phyloP scores from a whole-genome alignment of 768 basidiomycete species.

The Sporobolomyces phaffii region DNA sequence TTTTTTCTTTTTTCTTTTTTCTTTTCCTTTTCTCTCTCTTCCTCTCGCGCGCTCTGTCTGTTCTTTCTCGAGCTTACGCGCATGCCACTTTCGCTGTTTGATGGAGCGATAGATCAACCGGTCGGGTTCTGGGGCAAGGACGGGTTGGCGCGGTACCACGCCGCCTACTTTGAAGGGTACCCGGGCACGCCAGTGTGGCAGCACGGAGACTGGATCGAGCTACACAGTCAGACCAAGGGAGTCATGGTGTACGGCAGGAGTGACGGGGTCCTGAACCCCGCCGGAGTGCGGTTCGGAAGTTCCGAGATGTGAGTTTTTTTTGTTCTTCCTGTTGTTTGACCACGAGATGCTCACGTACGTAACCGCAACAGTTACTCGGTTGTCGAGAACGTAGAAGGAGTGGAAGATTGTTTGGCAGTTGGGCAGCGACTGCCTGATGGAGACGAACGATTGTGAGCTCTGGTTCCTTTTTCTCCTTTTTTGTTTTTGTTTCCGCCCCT shows the following conservation, averaged over 20 bases:
- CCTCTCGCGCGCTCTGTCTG: no score
- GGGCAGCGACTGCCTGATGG: constrained; percentile 40
- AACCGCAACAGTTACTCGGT: constrained; percentile 26
- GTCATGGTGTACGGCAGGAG: constrained; percentile 39
- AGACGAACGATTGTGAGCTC: constrained; percentile 41
- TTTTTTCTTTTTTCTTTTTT: no score
- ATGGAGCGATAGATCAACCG: constrained; percentile 35
- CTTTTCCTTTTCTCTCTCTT: no score
- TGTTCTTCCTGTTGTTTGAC: no score
- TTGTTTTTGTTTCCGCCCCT: no score
- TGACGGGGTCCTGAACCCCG: constrained; percentile 40
- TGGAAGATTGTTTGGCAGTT: constrained; percentile 42
- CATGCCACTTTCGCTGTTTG: no score
- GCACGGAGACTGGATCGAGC: constrained; percentile 39
- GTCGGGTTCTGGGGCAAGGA: constrained; percentile 41
- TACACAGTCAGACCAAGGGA: constrained; percentile 34
- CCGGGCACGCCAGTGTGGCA: constrained; percentile 37
- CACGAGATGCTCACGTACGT: background rate
- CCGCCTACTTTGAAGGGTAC: constrained; percentile 41
- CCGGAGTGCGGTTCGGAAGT: constrained; percentile 41
- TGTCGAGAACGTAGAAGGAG: constrained; percentile 40
- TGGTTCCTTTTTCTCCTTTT: no score
- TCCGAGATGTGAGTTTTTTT: constrained; percentile 29
- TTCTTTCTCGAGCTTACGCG: no score
- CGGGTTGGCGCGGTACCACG: constrained; percentile 26